Percentiles rank a stretch among this genome's conserved stretches.
phyloP scores from a whole-genome alignment of 495 filamentous ascomycete genomes.

The Trichoderma asperelloides region DNA sequence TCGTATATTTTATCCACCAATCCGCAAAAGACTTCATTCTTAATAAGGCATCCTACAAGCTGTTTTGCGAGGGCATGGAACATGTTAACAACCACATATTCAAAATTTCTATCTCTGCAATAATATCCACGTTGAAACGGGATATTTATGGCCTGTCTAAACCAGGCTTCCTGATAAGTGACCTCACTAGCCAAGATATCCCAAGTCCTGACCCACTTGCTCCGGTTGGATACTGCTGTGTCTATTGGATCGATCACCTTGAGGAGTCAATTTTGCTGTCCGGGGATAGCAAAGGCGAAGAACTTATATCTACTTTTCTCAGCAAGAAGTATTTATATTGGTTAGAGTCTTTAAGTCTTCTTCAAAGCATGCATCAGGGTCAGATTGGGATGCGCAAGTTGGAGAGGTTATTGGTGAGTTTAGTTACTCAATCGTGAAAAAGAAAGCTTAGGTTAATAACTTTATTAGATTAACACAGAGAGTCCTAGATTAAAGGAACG shows the following conservation, averaged over 20 bases:
- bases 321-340: slow-evolving; percentile 11
- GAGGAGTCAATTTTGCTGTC: neutral
- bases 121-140: neutral
- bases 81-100: slow-evolving; percentile 22
- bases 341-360: slow-evolving; percentile 10
- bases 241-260: slow-evolving; percentile 31
- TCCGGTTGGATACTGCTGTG: slow-evolving; percentile 25
- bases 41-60: neutral
- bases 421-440: too few relatives aligned
- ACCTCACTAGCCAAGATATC: slow-evolving; percentile 8
- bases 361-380: neutral
- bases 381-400: slow-evolving; percentile 5
- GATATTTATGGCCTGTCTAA: neutral
- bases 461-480: neutral
- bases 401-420: neutral
- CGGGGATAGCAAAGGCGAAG: neutral
- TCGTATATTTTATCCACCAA: slow-evolving; percentile 34
- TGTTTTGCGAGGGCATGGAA: slow-evolving; percentile 16
- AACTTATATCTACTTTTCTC: neutral
- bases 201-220: slow-evolving; percentile 23
- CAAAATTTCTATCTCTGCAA: slow-evolving; percentile 20
- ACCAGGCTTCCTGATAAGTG: neutral
- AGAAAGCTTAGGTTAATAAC: too few relatives aligned
- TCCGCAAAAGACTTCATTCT: slow-evolving; percentile 35
- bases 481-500: neutral